Conservation (phyloP, 352 stramenopile species). For the Elongisporangium undulatum region DNA sequence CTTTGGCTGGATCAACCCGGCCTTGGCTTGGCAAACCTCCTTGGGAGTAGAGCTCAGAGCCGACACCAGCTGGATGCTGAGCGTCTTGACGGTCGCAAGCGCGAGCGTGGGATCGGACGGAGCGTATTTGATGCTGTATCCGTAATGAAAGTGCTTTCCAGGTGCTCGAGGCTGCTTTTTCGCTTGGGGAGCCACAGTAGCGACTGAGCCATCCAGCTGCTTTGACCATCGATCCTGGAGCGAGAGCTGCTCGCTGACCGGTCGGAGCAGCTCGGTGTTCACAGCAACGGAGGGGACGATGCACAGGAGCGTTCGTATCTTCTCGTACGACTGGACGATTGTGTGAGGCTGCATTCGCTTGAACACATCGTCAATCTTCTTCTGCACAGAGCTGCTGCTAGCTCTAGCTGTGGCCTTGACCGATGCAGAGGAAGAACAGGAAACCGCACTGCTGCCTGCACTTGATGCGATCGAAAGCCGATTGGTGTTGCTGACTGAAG, state of each 20-base stretch:
- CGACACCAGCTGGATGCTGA: slow-evolving; percentile 18
- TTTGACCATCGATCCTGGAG: background rate
- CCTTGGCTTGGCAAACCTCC: slow-evolving; percentile 8
- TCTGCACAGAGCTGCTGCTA: slow-evolving; percentile 12
- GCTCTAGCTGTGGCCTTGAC: background rate
- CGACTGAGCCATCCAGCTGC: background rate
- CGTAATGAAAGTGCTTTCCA: slow-evolving; percentile 27
- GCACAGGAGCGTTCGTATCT: slow-evolving; percentile 23
- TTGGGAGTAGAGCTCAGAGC: slow-evolving; percentile 8
- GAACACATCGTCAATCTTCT: slow-evolving; percentile 46
- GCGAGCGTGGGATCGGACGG: slow-evolving; percentile 18
- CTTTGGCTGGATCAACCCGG: slow-evolving; percentile 9
- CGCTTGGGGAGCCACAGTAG: background rate
- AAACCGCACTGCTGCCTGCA: background rate
- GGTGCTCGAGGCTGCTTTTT: background rate
- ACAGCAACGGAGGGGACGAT: slow-evolving; percentile 10
- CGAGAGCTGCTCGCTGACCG: background rate
- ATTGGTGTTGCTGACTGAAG: background rate
- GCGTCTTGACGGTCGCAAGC: slow-evolving; percentile 19
- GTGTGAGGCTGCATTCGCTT: slow-evolving; percentile 47
- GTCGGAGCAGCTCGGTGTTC: background rate
- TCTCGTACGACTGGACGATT: slow-evolving; percentile 51
- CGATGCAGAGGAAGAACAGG: background rate
- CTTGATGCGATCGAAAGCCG: background rate
- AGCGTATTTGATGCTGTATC: slow-evolving; percentile 23